phyloP scores from a whole-genome alignment of 345 rosid species.

The Physaria fendleri region DNA sequence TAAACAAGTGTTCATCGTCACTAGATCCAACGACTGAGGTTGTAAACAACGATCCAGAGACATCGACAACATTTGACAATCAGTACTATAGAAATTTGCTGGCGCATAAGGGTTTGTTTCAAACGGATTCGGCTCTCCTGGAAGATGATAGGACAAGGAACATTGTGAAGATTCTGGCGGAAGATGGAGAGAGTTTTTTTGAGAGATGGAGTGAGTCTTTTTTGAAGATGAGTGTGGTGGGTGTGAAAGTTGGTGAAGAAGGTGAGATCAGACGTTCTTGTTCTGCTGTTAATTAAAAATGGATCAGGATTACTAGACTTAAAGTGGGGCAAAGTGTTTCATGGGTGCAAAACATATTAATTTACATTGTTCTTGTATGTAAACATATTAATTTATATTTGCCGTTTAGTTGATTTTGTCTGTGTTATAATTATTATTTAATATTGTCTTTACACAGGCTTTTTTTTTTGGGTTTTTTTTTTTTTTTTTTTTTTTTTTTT shows the following conservation, averaged over 20 bases:
- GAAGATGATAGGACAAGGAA: conserved; percentile 48
- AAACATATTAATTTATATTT: too few relatives aligned
- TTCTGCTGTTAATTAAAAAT: conserved; percentile 26
- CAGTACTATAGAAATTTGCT: conserved; percentile 54
- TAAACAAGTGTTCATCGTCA: conserved; percentile 41
- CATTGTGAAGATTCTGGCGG: conserved; percentile 47
- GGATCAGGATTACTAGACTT: too few relatives aligned
- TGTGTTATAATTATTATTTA: too few relatives aligned
- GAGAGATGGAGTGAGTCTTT: conserved; percentile 61
- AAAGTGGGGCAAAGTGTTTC: too few relatives aligned
- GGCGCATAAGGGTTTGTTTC: conserved; percentile 58
- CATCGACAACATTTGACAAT: conserved; percentile 54
- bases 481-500: too few relatives aligned
- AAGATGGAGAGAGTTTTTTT: conserved; percentile 47
- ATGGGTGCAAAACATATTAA: too few relatives aligned
- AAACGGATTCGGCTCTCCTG: conserved; percentile 61
- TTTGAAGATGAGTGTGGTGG: conserved; percentile 58
- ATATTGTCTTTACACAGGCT: too few relatives aligned
- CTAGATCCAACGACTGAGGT: conserved; percentile 31
- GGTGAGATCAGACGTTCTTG: conserved; percentile 76
- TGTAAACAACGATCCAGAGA: conserved; percentile 54
- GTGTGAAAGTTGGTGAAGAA: conserved; percentile 53
- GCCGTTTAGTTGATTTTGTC: too few relatives aligned
- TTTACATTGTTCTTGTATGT: too few relatives aligned
- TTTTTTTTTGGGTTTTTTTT: too few relatives aligned